phyloP scores from a whole-genome alignment of 257 asterid genomes.

The Verbena officinalis region DNA sequence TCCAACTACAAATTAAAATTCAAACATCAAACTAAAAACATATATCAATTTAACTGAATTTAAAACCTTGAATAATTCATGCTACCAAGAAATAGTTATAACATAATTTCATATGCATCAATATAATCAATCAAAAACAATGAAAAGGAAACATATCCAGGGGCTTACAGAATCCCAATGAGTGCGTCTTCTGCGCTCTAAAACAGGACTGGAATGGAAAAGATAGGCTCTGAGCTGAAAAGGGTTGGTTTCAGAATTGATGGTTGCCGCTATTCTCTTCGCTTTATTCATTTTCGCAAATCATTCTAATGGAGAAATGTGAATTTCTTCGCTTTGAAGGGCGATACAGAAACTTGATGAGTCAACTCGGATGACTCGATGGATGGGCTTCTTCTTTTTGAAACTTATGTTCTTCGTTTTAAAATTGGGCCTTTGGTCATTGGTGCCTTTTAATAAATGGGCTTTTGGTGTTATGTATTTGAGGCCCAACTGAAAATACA shows the following conservation, averaged over 20 bases:
- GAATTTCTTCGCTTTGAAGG: slow-evolving; percentile 21
- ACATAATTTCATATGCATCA: neutral
- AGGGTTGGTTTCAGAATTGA: slow-evolving; percentile 51
- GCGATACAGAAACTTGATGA: slow-evolving; percentile 15
- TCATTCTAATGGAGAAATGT: slow-evolving; percentile 33
- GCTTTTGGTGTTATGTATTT: too few relatives aligned
- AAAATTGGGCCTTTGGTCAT: too few relatives aligned
- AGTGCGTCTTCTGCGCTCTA: slow-evolving; percentile 69
- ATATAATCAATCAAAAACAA: neutral
- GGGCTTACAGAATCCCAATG: slow-evolving; percentile 67
- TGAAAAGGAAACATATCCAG: neutral
- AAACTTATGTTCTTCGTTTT: too few relatives aligned
- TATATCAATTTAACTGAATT: neutral
- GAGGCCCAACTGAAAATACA: too few relatives aligned
- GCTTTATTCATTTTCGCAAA: slow-evolving; percentile 55
- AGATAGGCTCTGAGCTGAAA: slow-evolving; percentile 48
- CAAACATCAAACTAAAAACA: neutral
- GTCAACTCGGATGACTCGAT: slow-evolving; percentile 33
- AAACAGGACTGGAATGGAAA: slow-evolving; percentile 68
- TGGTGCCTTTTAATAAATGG: too few relatives aligned
- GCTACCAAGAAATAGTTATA: neutral
- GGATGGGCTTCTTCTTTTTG: neutral
- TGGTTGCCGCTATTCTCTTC: slow-evolving; percentile 45
- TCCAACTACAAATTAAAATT: neutral
- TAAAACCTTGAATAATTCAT: neutral